Evolutionary conservation across 2,329 filamentous ascomycete genomes (phyloP), one percentile per base, ranked within the genome.

Genomic region (Xylariaceae sp.): DNA sequence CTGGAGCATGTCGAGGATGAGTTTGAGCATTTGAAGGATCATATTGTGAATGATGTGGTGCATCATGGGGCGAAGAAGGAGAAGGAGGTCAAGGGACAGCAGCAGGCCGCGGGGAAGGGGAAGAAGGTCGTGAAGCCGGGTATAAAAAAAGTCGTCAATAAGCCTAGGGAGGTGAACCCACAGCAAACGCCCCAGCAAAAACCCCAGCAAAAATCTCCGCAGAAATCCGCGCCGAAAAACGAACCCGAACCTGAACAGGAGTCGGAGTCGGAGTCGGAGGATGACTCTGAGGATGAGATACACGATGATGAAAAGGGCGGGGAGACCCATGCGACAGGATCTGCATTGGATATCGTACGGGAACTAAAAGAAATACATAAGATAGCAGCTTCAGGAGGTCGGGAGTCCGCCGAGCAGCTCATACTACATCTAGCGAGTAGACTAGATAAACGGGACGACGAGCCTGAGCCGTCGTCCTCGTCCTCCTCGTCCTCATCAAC

Each of bases 1-100:
- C 4, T 45, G 13, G 42, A 45, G 47, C 60, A 63, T 11, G 52
- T 69, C 13, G 55, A 58, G 4, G 59, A 59, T 1, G 63, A 66
- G 17, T 51, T 69, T 34, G 60, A 57, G 1, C 61, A 58, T 23
- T 17, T 66, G 37, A 61, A 62, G 17, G 59, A 61, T 15, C 57
- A 62, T 2, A 57, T 64, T 2, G 58, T 57, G 9, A 57, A 53
- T 23, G 63, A 66, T 17, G 51, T 69, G 7, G 59, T 66, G 34
- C 53, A 59, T 3, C 63, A 63, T 35, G 57, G 57, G 17, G 58
- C 60, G 6, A 50, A 37, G 47, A 66, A 69, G 10, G 60, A 51
- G 7, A 60, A 55, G 4, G 58, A 55, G 57, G 60, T 55, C 1
- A 53, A 54, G 18, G 52, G 50, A 17, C 17, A 17, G 45, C 64